These are phyloP conservation scores for Castanopsis chinensis DNA, from an alignment of 306 rosid species.

Conservation along the genomic window DNA sequence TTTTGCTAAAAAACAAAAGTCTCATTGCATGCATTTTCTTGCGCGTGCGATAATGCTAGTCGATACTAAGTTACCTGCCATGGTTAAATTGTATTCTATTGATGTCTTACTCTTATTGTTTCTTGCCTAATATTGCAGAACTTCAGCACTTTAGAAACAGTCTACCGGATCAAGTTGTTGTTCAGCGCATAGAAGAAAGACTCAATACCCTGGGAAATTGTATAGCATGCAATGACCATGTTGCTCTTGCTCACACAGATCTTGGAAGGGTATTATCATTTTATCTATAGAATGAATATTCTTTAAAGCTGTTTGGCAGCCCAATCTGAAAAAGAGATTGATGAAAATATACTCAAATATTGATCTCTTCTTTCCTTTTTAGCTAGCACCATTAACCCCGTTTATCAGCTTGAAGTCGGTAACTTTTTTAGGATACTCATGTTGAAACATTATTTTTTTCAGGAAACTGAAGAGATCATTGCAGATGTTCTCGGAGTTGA, in stretches of 20 bases:
- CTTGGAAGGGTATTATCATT: constrained; percentile 66
- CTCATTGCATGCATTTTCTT: too few relatives aligned
- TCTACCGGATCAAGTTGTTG: constrained; percentile 85
- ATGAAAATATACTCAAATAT: too few relatives aligned
- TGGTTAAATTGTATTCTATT: neutral
- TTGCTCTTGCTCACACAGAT: constrained; percentile 92
- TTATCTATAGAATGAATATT: neutral
- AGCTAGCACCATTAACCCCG: too few relatives aligned
- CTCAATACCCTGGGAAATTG: constrained; percentile 92
- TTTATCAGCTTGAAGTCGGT: too few relatives aligned
- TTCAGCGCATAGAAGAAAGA: constrained; percentile 86
- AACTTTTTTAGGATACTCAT: constrained; percentile 5
- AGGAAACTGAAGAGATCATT: constrained; percentile 94
- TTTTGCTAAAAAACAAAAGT: too few relatives aligned
- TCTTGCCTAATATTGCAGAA: constrained; percentile 42
- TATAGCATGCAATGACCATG: constrained; percentile 89
- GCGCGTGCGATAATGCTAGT: too few relatives aligned
- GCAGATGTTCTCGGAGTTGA: constrained; percentile 96
- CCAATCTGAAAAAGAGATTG: neutral
- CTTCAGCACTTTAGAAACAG: constrained; percentile 95
- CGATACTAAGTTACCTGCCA: neutral
- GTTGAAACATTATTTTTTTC: constrained; percentile 22
- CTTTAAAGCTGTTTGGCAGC: neutral
- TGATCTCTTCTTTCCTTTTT: too few relatives aligned
- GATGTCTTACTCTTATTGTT: neutral